phyloP scores from a whole-genome alignment of 192 early-diverging fungal genomes.

The Coemansia sp. region DNA sequence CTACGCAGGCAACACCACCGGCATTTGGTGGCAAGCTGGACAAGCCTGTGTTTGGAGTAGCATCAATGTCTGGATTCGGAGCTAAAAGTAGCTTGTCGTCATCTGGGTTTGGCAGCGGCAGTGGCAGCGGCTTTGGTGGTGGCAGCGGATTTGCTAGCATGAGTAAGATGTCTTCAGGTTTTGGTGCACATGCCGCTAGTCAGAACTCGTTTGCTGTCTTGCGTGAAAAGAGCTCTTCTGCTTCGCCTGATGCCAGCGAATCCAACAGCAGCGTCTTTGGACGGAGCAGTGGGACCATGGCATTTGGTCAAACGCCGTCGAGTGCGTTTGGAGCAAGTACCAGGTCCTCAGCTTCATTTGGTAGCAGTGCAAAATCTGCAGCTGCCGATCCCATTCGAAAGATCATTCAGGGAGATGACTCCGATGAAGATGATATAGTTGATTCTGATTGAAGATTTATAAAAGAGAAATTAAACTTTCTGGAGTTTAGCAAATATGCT shows the following conservation, averaged over 20 bases:
- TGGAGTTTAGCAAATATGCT: too few species aligned
- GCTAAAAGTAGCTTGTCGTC: constrained; percentile 6
- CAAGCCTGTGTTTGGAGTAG: constrained; percentile 42
- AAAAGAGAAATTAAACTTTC: too few species aligned
- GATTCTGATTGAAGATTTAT: too few species aligned
- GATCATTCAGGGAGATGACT: constrained; percentile 12
- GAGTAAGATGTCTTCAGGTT: constrained; percentile 15
- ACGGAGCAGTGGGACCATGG: not conserved
- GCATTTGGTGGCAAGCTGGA: constrained; percentile 38
- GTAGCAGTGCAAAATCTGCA: not conserved
- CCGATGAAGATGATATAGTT: constrained; percentile 3
- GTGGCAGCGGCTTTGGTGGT: not conserved
- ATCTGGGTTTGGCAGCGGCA: not conserved
- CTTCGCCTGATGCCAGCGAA: not conserved
- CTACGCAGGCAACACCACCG: not conserved
- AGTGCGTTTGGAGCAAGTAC: not conserved
- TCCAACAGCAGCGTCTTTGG: not conserved
- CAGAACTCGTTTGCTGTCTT: constrained; percentile 9
- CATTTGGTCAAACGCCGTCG: not conserved
- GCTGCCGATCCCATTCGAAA: constrained; percentile 8
- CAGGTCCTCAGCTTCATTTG: too few species aligned
- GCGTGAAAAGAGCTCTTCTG: constrained; percentile 5
- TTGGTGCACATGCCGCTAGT: constrained; percentile 11
- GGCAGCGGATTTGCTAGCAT: constrained; percentile 12
- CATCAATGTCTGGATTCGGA: constrained; percentile 31